Evolutionary conservation across 768 basidiomycete genomes (phyloP), one percentile per base, ranked within the genome.

Genomic region (Boletus rubescentipes): DNA sequence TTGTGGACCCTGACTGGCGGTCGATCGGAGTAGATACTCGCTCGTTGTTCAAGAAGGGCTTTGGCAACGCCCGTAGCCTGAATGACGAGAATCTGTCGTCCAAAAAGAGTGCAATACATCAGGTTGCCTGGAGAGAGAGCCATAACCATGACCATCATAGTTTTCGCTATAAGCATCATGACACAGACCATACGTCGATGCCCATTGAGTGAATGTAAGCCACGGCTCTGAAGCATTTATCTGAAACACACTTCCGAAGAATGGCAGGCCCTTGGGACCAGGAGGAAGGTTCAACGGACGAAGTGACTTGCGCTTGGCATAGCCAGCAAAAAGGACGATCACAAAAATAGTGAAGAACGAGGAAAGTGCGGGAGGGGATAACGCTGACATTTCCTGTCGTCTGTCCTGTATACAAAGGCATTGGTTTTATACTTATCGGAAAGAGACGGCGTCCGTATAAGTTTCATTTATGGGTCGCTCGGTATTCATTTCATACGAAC

Each of bases 21-120:
- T 18, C 76, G 59, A 54, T 72, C 75, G 11, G 75, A 75, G 49
- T 77, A 77, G 46, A 65, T 57, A 10, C 54, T 59, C 29, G 71
- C 67, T 20, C 73, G 71, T 47, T 70, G 69, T 20, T 77, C 71
- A 18, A 77, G 58, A 1, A 77, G 59, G 39, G 66, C 70, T 41
- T 60, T 69, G 5, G 72, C 75, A 11, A 64, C 50, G 46, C 67
- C 59, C 34, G 52, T 46, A 34, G 65, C 70, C 46, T 71, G 70
- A 12, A 76, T 59, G 38, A 76, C 43, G 32, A 77, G 49, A 38
- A 76, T 62, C 31, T 63, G 60, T 43, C 61, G 62, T 9, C 73
- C 72, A 9, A 75, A 63, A 40, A 72, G 58, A 18, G 55, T 59
- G 26, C 72, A 64, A 41, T 68, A 68, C 35, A 67, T 59, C 7